A percentile compares a stretch with the other conserved stretches of the same genome.
Conservation (phyloP, 2,329 filamentous ascomycete genomes). For the Zymoseptoria ardabiliae region DNA sequence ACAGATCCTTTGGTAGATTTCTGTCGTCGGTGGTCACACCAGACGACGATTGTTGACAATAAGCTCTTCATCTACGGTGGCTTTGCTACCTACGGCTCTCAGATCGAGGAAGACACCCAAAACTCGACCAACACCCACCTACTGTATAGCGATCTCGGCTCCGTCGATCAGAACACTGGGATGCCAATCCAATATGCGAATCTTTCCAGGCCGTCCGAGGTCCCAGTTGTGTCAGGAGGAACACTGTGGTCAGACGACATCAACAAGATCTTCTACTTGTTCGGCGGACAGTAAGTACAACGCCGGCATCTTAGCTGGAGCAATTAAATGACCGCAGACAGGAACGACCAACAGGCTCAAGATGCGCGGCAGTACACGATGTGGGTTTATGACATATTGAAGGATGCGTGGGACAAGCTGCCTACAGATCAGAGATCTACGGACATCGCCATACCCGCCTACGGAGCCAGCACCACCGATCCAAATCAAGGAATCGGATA, state of each 20-base stretch:
- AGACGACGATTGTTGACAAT: conserved; percentile 52
- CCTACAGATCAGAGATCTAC: conserved; percentile 28
- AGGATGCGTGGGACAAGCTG: conserved; percentile 50
- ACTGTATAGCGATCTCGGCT: conserved; percentile 49
- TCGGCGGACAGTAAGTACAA: conserved; percentile 48
- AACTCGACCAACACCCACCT: conserved; percentile 53
- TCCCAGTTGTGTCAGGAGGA: conserved; percentile 46
- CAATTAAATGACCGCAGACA: too few relatives aligned
- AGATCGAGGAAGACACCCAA: conserved; percentile 39
- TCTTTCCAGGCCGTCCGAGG: conserved; percentile 50
- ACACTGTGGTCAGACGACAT: conserved; percentile 54
- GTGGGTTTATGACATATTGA: conserved; percentile 51
- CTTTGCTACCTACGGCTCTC: conserved; percentile 46
- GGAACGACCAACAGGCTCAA: conserved; percentile 29
- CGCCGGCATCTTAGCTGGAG: conserved; percentile 17
- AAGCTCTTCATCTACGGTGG: conserved; percentile 58
- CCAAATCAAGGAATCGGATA: conserved; percentile 38
- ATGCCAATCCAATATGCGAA: conserved; percentile 52
- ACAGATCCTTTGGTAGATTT: conserved; percentile 47
- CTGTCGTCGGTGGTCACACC: conserved; percentile 47
- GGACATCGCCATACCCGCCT: conserved; percentile 40
- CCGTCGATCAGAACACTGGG: conserved; percentile 27
- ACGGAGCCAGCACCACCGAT: conserved; percentile 51
- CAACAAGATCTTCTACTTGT: conserved; percentile 58
- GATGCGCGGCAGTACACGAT: conserved; percentile 36